These are phyloP conservation scores for Suhomyces bolitotheri DNA, from an alignment of 1,139 yeast genomes.

Conservation along the genomic window DNA sequence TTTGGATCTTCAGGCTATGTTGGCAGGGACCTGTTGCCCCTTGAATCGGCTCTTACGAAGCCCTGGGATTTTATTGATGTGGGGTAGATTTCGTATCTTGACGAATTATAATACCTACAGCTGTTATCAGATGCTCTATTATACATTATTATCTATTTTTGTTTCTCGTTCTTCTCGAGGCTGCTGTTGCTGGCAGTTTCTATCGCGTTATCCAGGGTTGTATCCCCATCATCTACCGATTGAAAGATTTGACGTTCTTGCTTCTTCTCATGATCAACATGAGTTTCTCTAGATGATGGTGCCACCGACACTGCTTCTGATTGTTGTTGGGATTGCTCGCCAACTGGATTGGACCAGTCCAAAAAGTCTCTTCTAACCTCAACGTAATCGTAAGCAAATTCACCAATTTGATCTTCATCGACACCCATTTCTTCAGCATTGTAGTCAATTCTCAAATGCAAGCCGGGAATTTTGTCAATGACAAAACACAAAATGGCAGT, in stretches of 20 bases:
- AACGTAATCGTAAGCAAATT: slow-evolving; percentile 96
- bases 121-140: not conserved
- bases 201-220: slow-evolving; percentile 7
- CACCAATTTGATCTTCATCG: slow-evolving; percentile 97
- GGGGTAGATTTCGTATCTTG: not conserved
- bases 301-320: slow-evolving; percentile 9
- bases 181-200: slow-evolving; percentile 8
- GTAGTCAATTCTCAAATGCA: slow-evolving; percentile 76
- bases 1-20: too few species aligned
- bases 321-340: slow-evolving; percentile 12
- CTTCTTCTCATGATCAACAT: slow-evolving; percentile 8
- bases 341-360: slow-evolving; percentile 52
- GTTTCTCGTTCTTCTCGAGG: slow-evolving; percentile 9
- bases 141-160: slow-evolving; percentile 2
- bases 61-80: not conserved
- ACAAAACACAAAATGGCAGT: slow-evolving; percentile 76
- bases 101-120: not conserved
- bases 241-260: slow-evolving; percentile 7
- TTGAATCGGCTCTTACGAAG: not conserved
- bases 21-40: too few species aligned
- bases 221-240: slow-evolving; percentile 9
- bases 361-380: slow-evolving; percentile 93
- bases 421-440: slow-evolving; percentile 86
- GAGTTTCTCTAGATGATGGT: slow-evolving; percentile 4
- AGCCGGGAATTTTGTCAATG: slow-evolving; percentile 78